Conservation (phyloP, 306 rosid species). For the Cucumis cinereus region DNA sequence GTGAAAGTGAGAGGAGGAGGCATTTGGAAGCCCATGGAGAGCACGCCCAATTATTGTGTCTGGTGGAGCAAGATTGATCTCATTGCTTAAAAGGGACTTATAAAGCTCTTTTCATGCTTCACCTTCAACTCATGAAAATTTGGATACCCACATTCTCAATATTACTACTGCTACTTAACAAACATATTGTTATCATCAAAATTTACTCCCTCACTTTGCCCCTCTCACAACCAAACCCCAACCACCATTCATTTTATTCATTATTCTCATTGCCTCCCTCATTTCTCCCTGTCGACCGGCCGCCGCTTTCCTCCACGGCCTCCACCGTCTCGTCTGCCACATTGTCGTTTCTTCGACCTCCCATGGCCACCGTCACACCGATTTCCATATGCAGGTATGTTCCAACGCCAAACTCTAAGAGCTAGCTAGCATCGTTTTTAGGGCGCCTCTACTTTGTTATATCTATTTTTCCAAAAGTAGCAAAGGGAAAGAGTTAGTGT, state of each 20-base stretch:
- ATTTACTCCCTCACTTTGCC: not conserved
- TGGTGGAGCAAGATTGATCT: conserved; percentile 7
- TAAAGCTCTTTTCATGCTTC: conserved; percentile 20
- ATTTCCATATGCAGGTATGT: not conserved
- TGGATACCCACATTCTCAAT: not conserved
- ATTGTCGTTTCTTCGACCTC: not conserved
- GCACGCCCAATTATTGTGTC: conserved; percentile 77
- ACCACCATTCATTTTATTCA: not conserved
- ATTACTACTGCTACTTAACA: not conserved
- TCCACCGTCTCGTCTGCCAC: not conserved
- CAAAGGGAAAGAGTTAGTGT: not conserved
- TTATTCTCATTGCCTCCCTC: too few relatives aligned
- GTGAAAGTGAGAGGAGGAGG: too few relatives aligned
- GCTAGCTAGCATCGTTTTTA: not conserved
- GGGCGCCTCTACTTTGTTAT: not conserved
- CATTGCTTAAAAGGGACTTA: conserved; percentile 41
- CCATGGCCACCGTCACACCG: not conserved
- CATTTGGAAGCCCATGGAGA: conserved; percentile 23
- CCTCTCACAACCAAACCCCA: not conserved
- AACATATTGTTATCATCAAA: not conserved
- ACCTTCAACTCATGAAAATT: conserved; percentile 35
- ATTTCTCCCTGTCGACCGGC: too few relatives aligned
- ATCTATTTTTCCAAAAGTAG: not conserved
- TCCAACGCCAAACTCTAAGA: not conserved
- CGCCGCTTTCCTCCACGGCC: too few relatives aligned